phyloP scores from a whole-genome alignment of 306 rosid genomes.

The Cucurbita pepo region DNA sequence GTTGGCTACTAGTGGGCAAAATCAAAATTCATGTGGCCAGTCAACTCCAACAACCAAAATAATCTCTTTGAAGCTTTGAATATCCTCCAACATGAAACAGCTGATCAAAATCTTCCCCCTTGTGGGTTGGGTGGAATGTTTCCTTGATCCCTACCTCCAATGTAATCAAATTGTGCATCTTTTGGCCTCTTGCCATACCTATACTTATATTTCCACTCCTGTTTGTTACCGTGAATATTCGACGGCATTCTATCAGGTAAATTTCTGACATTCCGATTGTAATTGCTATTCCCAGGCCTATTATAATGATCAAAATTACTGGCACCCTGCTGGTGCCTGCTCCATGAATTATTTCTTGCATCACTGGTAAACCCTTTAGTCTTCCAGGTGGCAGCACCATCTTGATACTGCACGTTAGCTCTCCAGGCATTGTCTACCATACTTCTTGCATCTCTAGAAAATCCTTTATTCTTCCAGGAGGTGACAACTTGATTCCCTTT shows the following conservation, averaged over 20 bases:
- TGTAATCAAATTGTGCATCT: constrained; percentile 17
- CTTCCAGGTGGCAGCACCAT: constrained; percentile 11
- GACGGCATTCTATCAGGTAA: constrained; percentile 22
- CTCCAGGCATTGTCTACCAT: constrained; percentile 22
- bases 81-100: constrained; percentile 10
- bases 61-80: constrained; percentile 27
- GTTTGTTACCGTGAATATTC: constrained; percentile 11
- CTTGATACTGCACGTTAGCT: not conserved
- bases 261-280: constrained; percentile 16
- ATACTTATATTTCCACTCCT: constrained; percentile 26
- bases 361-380: constrained; percentile 6
- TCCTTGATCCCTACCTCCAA: constrained; percentile 17
- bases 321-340: constrained; percentile 20
- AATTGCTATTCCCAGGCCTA: constrained; percentile 18
- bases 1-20: not conserved
- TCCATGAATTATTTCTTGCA: constrained; percentile 16
- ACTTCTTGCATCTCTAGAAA: constrained; percentile 9
- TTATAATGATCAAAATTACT: constrained; percentile 11
- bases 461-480: constrained; percentile 13
- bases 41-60: constrained; percentile 17
- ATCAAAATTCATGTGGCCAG: not conserved
- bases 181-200: constrained; percentile 16
- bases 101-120: constrained; percentile 16
- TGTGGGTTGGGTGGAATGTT: constrained; percentile 16
- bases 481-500: not conserved